Evolutionary conservation across 108 stramenopile genomes (phyloP), one percentile per base, ranked within the genome.

Genomic region (Stephanodiscus triporus): DNA sequence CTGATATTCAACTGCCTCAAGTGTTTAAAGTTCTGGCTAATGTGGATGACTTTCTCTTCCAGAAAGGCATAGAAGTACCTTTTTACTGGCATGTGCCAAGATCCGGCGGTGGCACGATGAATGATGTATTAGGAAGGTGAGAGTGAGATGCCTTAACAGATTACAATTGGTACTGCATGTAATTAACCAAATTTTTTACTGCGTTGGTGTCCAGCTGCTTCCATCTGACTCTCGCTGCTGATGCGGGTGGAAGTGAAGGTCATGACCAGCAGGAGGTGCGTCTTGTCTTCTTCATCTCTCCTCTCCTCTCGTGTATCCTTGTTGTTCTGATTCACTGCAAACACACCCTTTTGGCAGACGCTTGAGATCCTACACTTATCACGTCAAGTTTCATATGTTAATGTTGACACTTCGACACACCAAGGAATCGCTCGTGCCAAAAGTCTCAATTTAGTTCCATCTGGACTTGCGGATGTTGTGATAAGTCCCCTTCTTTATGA

Each of bases 11-110:
- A 11, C 63, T 81, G 47, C 80, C 80, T 40, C 4, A n/a, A 48
- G 9, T 29, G 20, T 80, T 84, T 65, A 64, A 71, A 24, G 36
- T 32, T 49, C 43, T 80, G 62, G 74, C 78, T 20, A 59, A 80
- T 55, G 59, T 76, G 6, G 58, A 72, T 24, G 75, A 70, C 29
- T 22, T 73, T 4, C 77, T 63, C 30, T 65, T 76, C 29, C 74
- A 68, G 37, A 63, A 37, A 75, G 82, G 77, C 20, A 63, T 74
- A 48, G 77, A 78, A 45, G 68, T 77, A 5, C 84, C 84, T 43
- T 81, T 82, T 53, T 85, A 75, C 38, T 85, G 84, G 84, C 84
- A 85, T 60, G 74, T 85, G 11, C 84, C 84, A 14, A 63, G 84
- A 55, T 66, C 84, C 16, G 77, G 77, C 1, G 84, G 84, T n/a